Base-by-base conservation (phyloP, 1,139 yeast species). In the Scheffersomyces quercinus region DNA sequence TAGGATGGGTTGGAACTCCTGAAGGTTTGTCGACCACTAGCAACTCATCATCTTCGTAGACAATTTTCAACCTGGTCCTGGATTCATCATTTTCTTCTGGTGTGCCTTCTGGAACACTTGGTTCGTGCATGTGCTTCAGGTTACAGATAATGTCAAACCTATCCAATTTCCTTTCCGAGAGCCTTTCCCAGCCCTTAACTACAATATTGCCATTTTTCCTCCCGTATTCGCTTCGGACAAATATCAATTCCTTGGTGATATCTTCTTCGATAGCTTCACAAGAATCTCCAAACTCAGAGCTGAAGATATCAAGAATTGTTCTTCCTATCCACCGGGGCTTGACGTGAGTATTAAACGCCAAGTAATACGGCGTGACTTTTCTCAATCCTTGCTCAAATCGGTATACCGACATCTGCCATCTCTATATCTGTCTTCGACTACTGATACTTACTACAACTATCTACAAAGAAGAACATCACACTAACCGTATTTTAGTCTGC, bases 1-100 rank as follows among this genome's bases (percentile, higher is more conserved):
- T 80, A 0, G 96, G 95, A 61, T 88, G 96, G 1, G 88, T 83
- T 0, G 95, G 95, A 0, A 87, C 68, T 0, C 95, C 95, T 8
- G 80, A 68, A 0, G 95, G 95, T 55, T 88, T 88, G 58, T 84
- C 74, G 2, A 87, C 71, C 14, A 88, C 88, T 3, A 88, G 47
- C 1, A 81, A 42, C 4, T 76, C 68, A 1, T 69, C 72, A 54
- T 76, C 75, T 46, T 81, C 77, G 53, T 59, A 66, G 0, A 85
- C 55, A 0, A 82, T 65, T 15, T 73, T 68, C 4, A 83, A 50
- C 5, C 38, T 35, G 5, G 55, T 53, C 20, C 37, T 30, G 1
- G 24, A 11, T 34, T 49, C 55, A 9, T 29, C 16, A 11, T 10
- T 33, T 28, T 10, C 32, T 13, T 4, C 37, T 8, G 56, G 52